These are phyloP conservation scores for Angomonas desouzai DNA, from an alignment of 208 protist species.

Conservation along the genomic window DNA sequence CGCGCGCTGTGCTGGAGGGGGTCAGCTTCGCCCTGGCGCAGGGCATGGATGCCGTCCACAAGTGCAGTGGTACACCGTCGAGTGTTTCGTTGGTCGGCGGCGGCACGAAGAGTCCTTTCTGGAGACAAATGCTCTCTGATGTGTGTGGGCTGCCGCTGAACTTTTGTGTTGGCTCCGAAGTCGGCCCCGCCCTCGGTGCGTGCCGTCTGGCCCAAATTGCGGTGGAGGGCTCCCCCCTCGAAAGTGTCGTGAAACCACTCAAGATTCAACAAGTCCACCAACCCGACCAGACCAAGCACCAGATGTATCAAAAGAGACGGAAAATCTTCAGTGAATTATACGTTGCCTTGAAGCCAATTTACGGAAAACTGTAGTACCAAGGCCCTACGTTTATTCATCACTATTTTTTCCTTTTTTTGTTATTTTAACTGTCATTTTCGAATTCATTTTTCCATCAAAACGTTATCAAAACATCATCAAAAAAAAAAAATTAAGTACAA, in stretches of 20 bases:
- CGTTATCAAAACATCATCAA: no score
- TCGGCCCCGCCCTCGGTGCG: slow-evolving; percentile 58
- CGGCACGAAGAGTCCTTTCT: slow-evolving; percentile 58
- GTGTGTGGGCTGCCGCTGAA: slow-evolving; percentile 50
- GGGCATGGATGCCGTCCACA: slow-evolving; percentile 75
- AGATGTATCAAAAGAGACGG: slow-evolving; percentile 43
- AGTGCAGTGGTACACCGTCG: slow-evolving; percentile 49
- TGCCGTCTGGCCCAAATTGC: slow-evolving; percentile 68
- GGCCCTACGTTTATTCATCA: slow-evolving; percentile 6
- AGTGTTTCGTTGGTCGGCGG: slow-evolving; percentile 69
- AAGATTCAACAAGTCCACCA: slow-evolving; percentile 54
- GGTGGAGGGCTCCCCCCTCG: slow-evolving; percentile 45
- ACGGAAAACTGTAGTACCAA: slow-evolving; percentile 53
- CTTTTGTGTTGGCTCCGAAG: slow-evolving; percentile 66
- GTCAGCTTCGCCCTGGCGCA: slow-evolving; percentile 70
- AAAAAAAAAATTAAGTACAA: no score
- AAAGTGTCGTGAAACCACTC: slow-evolving; percentile 45
- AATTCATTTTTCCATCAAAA: no score
- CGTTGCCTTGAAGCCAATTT: slow-evolving; percentile 55
- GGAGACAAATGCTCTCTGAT: slow-evolving; percentile 78
- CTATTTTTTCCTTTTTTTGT: slow-evolving; percentile 1
- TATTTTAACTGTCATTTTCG: no score
- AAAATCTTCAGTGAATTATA: slow-evolving; percentile 56
- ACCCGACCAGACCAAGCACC: slow-evolving; percentile 50
- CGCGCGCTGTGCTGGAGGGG: slow-evolving; percentile 62